A percentile compares a stretch with the other conserved stretches of the same genome.
phyloP scores from a whole-genome alignment of 805 yeast genomes.

The Candida anglica region DNA sequence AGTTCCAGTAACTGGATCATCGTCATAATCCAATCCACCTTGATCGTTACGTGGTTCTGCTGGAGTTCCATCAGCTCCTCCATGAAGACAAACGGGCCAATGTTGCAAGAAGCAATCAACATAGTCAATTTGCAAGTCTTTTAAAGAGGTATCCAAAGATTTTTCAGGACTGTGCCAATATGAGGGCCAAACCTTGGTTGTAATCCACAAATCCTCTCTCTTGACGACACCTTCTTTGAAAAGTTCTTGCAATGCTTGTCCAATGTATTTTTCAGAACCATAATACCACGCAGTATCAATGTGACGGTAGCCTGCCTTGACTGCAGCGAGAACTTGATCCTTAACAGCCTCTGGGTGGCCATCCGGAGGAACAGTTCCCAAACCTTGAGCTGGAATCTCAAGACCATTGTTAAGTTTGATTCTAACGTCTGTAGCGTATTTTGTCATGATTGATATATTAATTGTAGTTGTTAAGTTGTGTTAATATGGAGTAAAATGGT shows the following conservation, averaged over 20 bases:
- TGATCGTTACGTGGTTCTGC: slow-evolving; percentile 30
- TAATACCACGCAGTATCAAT: slow-evolving; percentile 53
- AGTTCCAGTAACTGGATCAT: slow-evolving; percentile 30
- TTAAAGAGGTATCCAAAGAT: slow-evolving; percentile 38
- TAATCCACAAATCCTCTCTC: slow-evolving; percentile 42
- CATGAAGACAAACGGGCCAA: slow-evolving; percentile 44
- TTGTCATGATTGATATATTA: slow-evolving; percentile 4
- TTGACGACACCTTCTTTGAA: slow-evolving; percentile 45
- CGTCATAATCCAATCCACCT: slow-evolving; percentile 31
- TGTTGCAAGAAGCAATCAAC: slow-evolving; percentile 46
- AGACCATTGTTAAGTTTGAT: slow-evolving; percentile 55
- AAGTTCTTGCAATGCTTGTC: slow-evolving; percentile 44
- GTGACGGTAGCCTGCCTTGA: slow-evolving; percentile 45
- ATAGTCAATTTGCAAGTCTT: slow-evolving; percentile 39
- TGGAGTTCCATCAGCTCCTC: slow-evolving; percentile 39
- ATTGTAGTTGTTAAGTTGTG: no score
- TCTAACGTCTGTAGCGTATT: slow-evolving; percentile 31
- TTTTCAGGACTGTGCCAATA: slow-evolving; percentile 35
- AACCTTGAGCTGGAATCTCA: slow-evolving; percentile 61
- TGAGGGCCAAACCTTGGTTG: slow-evolving; percentile 43
- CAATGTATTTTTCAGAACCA: slow-evolving; percentile 40
- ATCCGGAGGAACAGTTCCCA: slow-evolving; percentile 46
- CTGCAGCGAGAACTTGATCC: slow-evolving; percentile 31
- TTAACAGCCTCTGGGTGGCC: slow-evolving; percentile 24
- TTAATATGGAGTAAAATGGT: no score